Conservation (phyloP, 2,329 filamentous ascomycete species). For the Cercospora brassicicola region DNA sequence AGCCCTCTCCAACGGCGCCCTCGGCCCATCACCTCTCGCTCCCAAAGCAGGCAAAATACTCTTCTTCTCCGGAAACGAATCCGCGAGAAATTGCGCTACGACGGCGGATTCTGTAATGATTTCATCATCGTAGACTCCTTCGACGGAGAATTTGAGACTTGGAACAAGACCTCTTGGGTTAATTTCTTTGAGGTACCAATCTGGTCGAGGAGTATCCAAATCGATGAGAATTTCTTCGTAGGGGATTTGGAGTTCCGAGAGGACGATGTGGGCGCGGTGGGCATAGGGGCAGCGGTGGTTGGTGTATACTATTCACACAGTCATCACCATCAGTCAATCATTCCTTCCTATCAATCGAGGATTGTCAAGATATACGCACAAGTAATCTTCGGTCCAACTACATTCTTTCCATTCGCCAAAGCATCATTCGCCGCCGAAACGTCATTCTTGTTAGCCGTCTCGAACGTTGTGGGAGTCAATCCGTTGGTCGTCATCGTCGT, state of each 20-base stretch:
- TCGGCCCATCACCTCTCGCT: constrained; percentile 44
- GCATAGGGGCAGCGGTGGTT: constrained; percentile 70
- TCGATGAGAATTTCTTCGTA: constrained; percentile 58
- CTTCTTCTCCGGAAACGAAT: constrained; percentile 62
- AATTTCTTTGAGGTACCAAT: constrained; percentile 68
- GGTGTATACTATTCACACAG: constrained; percentile 58
- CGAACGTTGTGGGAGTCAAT: constrained; percentile 18
- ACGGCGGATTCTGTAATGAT: constrained; percentile 73
- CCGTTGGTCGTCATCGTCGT: constrained; percentile 20
- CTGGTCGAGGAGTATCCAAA: constrained; percentile 64
- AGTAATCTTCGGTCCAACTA: constrained; percentile 28
- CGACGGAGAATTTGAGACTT: constrained; percentile 61
- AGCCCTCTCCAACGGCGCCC: constrained; percentile 46
- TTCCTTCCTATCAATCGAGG: too few species aligned
- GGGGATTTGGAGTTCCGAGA: constrained; percentile 36
- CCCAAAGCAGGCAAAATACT: constrained; percentile 58
- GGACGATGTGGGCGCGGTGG: constrained; percentile 60
- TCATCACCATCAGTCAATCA: too few species aligned
- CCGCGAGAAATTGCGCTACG: constrained; percentile 69
- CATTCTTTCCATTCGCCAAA: constrained; percentile 29
- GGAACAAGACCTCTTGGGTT: constrained; percentile 81
- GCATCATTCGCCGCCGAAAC: neutral
- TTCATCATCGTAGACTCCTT: constrained; percentile 48
- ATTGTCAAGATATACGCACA: neutral
- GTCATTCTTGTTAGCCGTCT: neutral